Base-by-base conservation (phyloP, 2,329 filamentous ascomycete genomes). In the Hysterium pulicare region DNA sequence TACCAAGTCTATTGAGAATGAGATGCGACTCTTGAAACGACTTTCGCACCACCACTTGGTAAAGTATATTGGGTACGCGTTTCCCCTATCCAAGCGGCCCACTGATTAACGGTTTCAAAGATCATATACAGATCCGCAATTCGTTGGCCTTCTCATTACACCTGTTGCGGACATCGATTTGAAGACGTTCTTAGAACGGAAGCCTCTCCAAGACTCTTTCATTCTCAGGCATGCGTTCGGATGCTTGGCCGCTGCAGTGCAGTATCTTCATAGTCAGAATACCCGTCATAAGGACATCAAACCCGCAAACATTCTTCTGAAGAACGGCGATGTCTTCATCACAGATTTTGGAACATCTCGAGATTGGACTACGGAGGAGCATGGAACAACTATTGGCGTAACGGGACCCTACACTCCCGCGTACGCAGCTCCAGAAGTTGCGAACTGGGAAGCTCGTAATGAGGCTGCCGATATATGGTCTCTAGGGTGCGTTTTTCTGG, bases 201-300 rank as follows among this genome's bases (percentile, higher is more conserved):
- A 23, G 4, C 35, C 35, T 5, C 21, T 34, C 16, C 26, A 8
- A 28, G 4, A 15, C 4, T 34, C 32, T 19, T 34, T 34, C 13
- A 23, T 38, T 5, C 24, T 50, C 22, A 33, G 44, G 17, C 30
- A 31, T 3, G 51, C 46, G 23, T 56, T 54, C 38, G 53, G 46
- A 10, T 55, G 53, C 32, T 45, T 58, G 6, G 41, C 22, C 31
- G 17, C 42, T 20, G 48, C 50, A 5, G 41, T 58, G 6, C 38
- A 36, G 13, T 56, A 57, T 38, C 32, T 57, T 6, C 54, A 58
- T 32, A 31, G 21, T 4, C 23, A 43, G 11, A 32, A 42, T 4
- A 48, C 49, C n/a, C 43, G 51, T 19, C 54, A 58, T 24, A 54
- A 50, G 41, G 54, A 56, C 36, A 54, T 57, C 26, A 57, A 55